These are phyloP conservation scores for Dipteronia dyeriana DNA, from an alignment of 345 rosid species.

Conservation along the genomic window DNA sequence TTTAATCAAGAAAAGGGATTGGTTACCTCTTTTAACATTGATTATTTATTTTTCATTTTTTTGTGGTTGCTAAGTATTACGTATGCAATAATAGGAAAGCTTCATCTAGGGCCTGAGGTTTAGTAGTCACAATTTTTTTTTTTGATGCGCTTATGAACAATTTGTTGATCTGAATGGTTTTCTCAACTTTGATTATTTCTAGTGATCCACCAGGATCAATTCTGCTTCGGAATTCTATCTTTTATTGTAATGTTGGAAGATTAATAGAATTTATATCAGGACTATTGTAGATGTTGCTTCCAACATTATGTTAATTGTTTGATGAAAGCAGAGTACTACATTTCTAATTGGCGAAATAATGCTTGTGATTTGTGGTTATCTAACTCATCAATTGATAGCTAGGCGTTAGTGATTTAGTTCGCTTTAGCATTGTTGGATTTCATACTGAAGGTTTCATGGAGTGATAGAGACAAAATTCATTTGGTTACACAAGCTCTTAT, in stretches of 20 bases:
- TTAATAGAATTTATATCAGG: background rate
- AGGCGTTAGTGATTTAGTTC: background rate
- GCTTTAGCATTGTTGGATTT: background rate
- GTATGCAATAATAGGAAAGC: background rate
- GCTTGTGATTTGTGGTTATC: constrained; percentile 1
- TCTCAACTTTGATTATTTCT: background rate
- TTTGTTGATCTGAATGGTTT: background rate
- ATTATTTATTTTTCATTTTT: too few relatives aligned
- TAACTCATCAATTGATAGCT: background rate
- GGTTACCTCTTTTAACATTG: background rate
- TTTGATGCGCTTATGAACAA: background rate
- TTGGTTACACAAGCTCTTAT: background rate
- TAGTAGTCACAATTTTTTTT: background rate
- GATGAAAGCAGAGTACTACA: too few relatives aligned
- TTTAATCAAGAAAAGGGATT: background rate
- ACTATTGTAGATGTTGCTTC: too few relatives aligned
- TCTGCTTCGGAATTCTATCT: background rate
- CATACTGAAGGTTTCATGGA: background rate
- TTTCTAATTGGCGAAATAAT: background rate
- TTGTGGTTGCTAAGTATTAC: background rate
- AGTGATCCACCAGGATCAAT: background rate
- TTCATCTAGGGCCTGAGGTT: background rate
- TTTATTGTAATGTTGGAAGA: background rate
- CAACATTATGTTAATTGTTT: too few relatives aligned
- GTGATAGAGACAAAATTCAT: background rate